Conservation (phyloP, 1,139 yeast species). For the Debaryomyces sp. region DNA sequence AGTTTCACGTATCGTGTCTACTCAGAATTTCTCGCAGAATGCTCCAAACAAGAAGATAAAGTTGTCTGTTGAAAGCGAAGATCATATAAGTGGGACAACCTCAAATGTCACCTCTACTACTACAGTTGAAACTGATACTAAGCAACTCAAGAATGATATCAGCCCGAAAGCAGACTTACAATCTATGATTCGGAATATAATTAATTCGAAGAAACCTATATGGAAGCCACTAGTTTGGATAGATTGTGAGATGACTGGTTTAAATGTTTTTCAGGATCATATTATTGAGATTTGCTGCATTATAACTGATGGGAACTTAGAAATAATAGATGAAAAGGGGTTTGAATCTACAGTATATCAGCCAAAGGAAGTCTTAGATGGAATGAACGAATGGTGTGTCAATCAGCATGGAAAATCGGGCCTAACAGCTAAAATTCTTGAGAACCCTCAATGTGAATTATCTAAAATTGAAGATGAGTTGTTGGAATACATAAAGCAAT, state of each 20-base stretch:
- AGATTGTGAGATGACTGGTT: constrained; percentile 89
- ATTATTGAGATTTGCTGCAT: constrained; percentile 93
- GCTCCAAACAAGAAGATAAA: constrained; percentile 5
- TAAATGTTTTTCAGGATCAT: constrained; percentile 67
- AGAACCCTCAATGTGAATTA: constrained; percentile 53
- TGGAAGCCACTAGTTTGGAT: constrained; percentile 72
- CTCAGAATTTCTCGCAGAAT: neutral
- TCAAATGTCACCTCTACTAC: neutral
- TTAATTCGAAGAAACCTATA: constrained; percentile 8
- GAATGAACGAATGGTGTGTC: constrained; percentile 86
- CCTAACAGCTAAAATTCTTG: constrained; percentile 66
- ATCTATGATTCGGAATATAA: constrained; percentile 9
- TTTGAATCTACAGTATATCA: constrained; percentile 83
- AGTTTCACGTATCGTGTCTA: constrained; percentile 1
- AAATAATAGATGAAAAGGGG: constrained; percentile 65
- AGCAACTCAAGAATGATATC: neutral
- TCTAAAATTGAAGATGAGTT: constrained; percentile 66
- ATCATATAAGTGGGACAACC: neutral
- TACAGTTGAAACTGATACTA: neutral
- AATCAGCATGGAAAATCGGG: constrained; percentile 82
- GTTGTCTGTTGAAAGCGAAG: neutral
- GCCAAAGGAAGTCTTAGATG: constrained; percentile 62
- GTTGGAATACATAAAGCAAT: constrained; percentile 58
- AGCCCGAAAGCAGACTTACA: neutral
- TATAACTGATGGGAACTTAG: constrained; percentile 79